These are phyloP conservation scores for Ilex paraguariensis DNA, from an alignment of 305 asterid species.

Conservation along the genomic window DNA sequence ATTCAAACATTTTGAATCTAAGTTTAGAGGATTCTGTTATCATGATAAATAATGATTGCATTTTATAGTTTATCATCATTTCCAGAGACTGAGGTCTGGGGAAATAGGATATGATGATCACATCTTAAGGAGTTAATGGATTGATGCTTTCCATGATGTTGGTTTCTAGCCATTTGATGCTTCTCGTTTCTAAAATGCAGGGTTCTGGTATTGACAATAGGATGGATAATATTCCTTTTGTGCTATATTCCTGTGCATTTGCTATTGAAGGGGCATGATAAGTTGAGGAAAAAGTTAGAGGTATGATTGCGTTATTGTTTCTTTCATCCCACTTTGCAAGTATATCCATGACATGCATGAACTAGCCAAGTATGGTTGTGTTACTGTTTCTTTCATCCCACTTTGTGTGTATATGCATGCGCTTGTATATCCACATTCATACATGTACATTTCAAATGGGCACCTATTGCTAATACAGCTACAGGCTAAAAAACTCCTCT, in stretches of 20 bases:
- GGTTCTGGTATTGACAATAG: constrained; percentile 72
- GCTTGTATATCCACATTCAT: too few species aligned
- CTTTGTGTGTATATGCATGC: too few species aligned
- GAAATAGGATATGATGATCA: background rate
- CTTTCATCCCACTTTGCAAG: background rate
- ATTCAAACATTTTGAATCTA: too few species aligned
- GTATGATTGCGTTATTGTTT: constrained; percentile 29
- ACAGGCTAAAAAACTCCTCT: too few species aligned
- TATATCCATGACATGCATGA: too few species aligned
- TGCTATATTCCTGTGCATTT: constrained; percentile 95
- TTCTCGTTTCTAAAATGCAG: constrained; percentile 44
- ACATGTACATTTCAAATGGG: too few species aligned
- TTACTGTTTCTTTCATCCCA: too few species aligned
- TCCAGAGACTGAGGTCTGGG: background rate
- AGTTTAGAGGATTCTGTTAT: too few species aligned
- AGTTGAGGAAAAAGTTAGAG: constrained; percentile 80
- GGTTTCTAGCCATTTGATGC: constrained; percentile 14
- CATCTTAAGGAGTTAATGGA: background rate
- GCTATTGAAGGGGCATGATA: constrained; percentile 84
- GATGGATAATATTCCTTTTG: constrained; percentile 92
- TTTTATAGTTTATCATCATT: too few species aligned
- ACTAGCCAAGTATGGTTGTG: too few species aligned
- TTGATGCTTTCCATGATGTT: constrained; percentile 13
- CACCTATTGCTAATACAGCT: too few species aligned
- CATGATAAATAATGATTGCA: too few species aligned